These are phyloP conservation scores for Kazachstania sp. DNA, from an alignment of 1,139 yeast genomes.

Conservation along the genomic window DNA sequence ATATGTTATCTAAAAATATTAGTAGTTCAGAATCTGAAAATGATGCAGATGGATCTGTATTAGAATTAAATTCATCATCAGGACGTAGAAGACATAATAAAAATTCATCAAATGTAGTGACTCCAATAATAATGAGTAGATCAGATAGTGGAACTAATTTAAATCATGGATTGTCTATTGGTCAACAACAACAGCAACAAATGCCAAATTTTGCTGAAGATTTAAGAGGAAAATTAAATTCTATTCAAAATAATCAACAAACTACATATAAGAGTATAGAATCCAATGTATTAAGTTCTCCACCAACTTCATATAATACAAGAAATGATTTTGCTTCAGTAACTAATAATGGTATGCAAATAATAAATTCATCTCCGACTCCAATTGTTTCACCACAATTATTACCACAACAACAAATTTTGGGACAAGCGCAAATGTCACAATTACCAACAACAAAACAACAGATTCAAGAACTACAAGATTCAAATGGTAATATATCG, in stretches of 20 bases:
- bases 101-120: constrained; percentile 20
- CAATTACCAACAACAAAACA: not conserved
- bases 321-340: not conserved
- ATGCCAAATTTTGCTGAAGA: constrained; percentile 14
- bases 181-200: too few relatives aligned
- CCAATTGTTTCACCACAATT: constrained; percentile 4
- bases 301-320: not conserved
- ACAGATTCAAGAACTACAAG: not conserved
- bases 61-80: not conserved
- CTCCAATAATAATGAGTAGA: constrained; percentile 22
- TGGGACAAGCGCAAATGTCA: not conserved
- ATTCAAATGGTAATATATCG: not conserved
- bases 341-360: not conserved
- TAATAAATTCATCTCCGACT: not conserved
- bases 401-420: constrained; percentile 2
- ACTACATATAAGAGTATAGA: not conserved
- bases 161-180: not conserved
- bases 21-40: constrained; percentile 26
- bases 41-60: constrained; percentile 3
- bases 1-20: constrained; percentile 29
- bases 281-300: not conserved
- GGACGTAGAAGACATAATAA: constrained; percentile 5
- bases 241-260: constrained; percentile 13
- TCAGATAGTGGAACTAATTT: constrained; percentile 14
- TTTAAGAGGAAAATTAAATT: constrained; percentile 15